These are phyloP conservation scores for Pseudogymnoascus pannorum DNA, from an alignment of 2,329 filamentous ascomycete species.

Conservation along the genomic window DNA sequence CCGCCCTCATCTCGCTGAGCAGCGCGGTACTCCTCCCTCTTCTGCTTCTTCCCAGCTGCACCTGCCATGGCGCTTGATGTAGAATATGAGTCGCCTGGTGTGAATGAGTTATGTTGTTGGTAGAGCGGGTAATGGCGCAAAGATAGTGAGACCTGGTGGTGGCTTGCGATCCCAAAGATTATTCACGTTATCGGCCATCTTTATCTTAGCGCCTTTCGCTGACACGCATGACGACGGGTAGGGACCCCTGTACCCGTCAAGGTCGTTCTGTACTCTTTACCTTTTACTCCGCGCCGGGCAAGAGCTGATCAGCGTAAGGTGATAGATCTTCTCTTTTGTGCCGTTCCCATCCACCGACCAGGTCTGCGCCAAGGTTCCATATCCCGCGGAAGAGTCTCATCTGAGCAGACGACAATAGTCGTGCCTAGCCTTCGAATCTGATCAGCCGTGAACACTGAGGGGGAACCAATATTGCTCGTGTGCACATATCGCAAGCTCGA, in stretches of 20 bases:
- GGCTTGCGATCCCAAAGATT: constrained; percentile 4
- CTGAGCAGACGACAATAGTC: not conserved
- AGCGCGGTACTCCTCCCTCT: constrained; percentile 59
- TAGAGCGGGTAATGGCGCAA: not conserved
- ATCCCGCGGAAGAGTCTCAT: not conserved
- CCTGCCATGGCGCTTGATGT: constrained; percentile 31
- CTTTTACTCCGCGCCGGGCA: not conserved
- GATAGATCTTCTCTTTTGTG: not conserved
- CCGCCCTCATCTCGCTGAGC: constrained; percentile 42
- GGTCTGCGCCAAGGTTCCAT: not conserved
- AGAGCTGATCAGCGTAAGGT: constrained; percentile 2
- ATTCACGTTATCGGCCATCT: constrained; percentile 8
- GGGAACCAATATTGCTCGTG: not conserved
- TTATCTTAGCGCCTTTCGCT: constrained; percentile 6
- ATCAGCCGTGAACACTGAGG: not conserved
- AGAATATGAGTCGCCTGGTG: not conserved
- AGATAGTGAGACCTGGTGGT: not conserved
- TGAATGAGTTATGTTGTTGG: not conserved
- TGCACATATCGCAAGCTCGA: not conserved
- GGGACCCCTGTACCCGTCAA: constrained; percentile 9
- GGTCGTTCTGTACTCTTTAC: not conserved
- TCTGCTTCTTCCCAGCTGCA: constrained; percentile 51
- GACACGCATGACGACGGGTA: constrained; percentile 4
- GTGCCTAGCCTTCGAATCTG: not conserved
- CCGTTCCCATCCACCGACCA: not conserved